phyloP scores from a whole-genome alignment of 768 basidiomycete genomes.

The Peribolospora kevripleyi region DNA sequence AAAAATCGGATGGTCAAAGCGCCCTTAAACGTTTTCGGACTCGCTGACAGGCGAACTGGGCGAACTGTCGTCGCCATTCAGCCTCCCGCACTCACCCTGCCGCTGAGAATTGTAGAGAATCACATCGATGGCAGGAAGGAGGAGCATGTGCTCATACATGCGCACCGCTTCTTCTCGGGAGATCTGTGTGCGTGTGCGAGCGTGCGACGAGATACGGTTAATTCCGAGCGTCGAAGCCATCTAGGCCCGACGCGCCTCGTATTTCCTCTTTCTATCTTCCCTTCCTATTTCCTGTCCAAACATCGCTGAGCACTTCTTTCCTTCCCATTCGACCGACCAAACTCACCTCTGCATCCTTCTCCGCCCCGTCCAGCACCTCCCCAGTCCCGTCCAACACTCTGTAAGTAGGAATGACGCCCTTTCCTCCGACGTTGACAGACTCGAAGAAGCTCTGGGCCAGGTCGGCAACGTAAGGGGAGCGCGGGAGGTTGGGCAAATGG shows the following conservation, averaged over 20 bases:
- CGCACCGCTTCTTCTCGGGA: constrained; percentile 14
- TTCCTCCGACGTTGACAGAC: too few species aligned
- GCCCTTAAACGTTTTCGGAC: constrained; percentile 32
- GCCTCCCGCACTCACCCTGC: constrained; percentile 38
- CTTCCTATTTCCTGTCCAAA: neutral
- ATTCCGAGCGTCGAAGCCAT: neutral
- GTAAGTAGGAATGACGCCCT: constrained; percentile 44
- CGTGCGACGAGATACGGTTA: neutral
- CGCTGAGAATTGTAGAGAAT: constrained; percentile 76
- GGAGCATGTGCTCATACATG: constrained; percentile 54
- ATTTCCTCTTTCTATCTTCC: too few species aligned
- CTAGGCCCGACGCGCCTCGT: neutral
- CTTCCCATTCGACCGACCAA: too few species aligned
- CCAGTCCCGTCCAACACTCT: constrained; percentile 64
- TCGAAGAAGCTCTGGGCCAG: too few species aligned
- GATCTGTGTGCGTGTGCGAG: constrained; percentile 3
- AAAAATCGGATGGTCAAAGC: neutral
- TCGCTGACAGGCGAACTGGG: constrained; percentile 33
- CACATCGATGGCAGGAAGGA: constrained; percentile 62
- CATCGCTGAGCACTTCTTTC: neutral
- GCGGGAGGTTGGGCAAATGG: too few species aligned
- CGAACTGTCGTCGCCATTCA: neutral
- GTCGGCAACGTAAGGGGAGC: too few species aligned
- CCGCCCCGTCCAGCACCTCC: constrained; percentile 42
- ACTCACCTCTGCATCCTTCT: constrained; percentile 41